phyloP scores from a whole-genome alignment of 2,329 filamentous ascomycete species.

The Xylariaceae sp. region DNA sequence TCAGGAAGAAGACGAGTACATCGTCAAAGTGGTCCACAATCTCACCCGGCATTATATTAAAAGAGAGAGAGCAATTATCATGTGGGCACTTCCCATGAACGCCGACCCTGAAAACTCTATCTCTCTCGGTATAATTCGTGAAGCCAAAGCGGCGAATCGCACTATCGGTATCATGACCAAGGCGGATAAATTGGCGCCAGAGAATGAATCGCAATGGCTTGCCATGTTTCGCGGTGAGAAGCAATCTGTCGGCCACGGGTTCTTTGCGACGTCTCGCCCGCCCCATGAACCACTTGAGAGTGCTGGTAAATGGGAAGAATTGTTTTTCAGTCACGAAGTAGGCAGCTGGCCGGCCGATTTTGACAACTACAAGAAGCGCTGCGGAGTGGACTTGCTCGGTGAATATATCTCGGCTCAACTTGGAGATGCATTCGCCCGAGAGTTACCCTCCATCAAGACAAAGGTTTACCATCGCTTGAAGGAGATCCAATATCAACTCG shows the following conservation, averaged over 20 bases:
- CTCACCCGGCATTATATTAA: slow-evolving; percentile 67
- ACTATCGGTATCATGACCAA: slow-evolving; percentile 80
- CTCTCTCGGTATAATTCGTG: slow-evolving; percentile 61
- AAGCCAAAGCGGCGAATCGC: slow-evolving; percentile 51
- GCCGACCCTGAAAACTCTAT: slow-evolving; percentile 72
- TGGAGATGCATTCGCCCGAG: slow-evolving; percentile 50
- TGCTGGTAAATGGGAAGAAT: slow-evolving; percentile 49
- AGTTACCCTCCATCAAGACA: slow-evolving; percentile 50
- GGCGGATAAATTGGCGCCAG: slow-evolving; percentile 62
- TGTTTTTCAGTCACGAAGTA: slow-evolving; percentile 44
- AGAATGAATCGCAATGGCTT: slow-evolving; percentile 54
- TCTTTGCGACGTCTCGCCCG: slow-evolving; percentile 71
- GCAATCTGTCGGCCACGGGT: slow-evolving; percentile 66
- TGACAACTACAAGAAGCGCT: slow-evolving; percentile 44
- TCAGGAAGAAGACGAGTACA: slow-evolving; percentile 59
- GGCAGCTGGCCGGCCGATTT: slow-evolving; percentile 48
- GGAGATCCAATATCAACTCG: slow-evolving; percentile 52
- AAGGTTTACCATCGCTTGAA: slow-evolving; percentile 49
- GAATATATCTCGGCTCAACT: slow-evolving; percentile 51
- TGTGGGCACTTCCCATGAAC: slow-evolving; percentile 75
- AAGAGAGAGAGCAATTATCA: slow-evolving; percentile 66
- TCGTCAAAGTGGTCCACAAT: slow-evolving; percentile 68
- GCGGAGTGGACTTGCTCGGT: slow-evolving; percentile 52
- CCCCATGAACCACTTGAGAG: slow-evolving; percentile 50
- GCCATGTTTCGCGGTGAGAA: slow-evolving; percentile 58